Percentiles rank a stretch among this genome's conserved stretches.
These are phyloP conservation scores for Eleusine indica DNA, from an alignment of 176 grass and related monocot genomes.

Conservation along the genomic window DNA sequence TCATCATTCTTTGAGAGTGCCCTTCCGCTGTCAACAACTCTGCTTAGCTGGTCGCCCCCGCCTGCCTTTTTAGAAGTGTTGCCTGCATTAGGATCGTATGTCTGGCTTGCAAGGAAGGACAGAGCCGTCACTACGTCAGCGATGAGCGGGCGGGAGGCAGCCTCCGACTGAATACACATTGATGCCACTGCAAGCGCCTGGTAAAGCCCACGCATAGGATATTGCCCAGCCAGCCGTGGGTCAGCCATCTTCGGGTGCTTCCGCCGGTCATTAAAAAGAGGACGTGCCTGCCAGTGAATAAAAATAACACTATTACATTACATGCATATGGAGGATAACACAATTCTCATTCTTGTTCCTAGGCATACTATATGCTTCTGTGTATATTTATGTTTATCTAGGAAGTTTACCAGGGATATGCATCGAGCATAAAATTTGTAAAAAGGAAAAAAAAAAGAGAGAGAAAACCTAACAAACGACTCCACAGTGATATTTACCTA, in stretches of 20 bases:
- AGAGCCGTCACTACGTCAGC: slow-evolving; percentile 84
- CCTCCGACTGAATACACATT: slow-evolving; percentile 92
- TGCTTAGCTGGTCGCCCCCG: slow-evolving; percentile 33
- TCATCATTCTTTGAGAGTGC: slow-evolving; percentile 32
- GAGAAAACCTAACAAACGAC: not conserved
- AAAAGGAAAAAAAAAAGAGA: not conserved
- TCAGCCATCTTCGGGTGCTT: slow-evolving; percentile 81
- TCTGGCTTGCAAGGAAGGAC: slow-evolving; percentile 69
- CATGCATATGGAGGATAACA: not conserved
- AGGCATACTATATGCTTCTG: slow-evolving; percentile 20
- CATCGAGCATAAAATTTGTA: not conserved
- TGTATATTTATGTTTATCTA: not conserved
- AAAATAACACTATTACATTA: not conserved
- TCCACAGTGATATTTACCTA: not conserved
- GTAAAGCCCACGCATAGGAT: slow-evolving; percentile 77
- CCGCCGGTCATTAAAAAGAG: slow-evolving; percentile 80
- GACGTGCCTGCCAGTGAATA: slow-evolving; percentile 60
- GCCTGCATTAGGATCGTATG: slow-evolving; percentile 49
- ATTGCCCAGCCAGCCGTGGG: slow-evolving; percentile 64
- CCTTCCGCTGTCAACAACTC: slow-evolving; percentile 38
- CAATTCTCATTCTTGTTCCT: slow-evolving; percentile 18
- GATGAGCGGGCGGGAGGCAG: slow-evolving; percentile 69
- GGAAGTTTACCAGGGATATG: slow-evolving; percentile 11
- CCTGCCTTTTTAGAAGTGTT: slow-evolving; percentile 36
- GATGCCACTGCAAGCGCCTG: slow-evolving; percentile 82